Base-by-base conservation (phyloP, 805 yeast species). In the Lipomyces lipofer region DNA sequence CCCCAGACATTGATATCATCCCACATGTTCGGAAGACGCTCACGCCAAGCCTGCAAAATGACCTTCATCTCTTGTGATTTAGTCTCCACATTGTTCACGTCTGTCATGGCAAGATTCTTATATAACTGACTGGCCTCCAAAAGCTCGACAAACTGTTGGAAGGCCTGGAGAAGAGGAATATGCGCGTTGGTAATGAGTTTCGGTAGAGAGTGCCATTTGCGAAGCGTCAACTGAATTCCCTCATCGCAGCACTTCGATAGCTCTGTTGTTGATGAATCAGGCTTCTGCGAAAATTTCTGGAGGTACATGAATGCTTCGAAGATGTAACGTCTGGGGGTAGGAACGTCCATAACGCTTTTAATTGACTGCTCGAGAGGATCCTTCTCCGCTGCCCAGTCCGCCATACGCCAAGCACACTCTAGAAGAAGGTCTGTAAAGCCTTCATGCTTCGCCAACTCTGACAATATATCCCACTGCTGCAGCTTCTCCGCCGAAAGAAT, bases 351-450 rank as follows among this genome's bases (percentile, higher is more conserved):
- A 4, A 94, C 96, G 40, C 95, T 87, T 70, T 90, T 88, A 24
- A 94, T 95, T 1, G 96, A 86, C 66, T 88, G 96, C 66, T 91
- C 97, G 35, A 94, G 74, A 0, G 98, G 94, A 61, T 92, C 98
- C 60, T 91, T 80, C 66, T 95, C 99, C 7, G 95, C 84, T 56
- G 85, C 85, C 99, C 99, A 94, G 66, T 94, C 98, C 6, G 99
- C 97, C 36, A 94, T 95, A 66, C 99, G 79, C 99, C 99, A 94
- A 35, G 98, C 99, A 78, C 99, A 95, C 69, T 94, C 99, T n/a
- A 94, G 75, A 24, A 95, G 73, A 60, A 94, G 75, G 66, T 94
- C 99, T 0, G 97, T 90, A 68, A 92, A 95, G 0, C 97, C 97
- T 75, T 95, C 99, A 66, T 95, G 98, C 64, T 92, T 90, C 2